A percentile compares a stretch with the other conserved stretches of the same genome.
Evolutionary conservation across 1,284 basidiomycete genomes (phyloP).

Genomic region (Puccinia brachypodii): DNA sequence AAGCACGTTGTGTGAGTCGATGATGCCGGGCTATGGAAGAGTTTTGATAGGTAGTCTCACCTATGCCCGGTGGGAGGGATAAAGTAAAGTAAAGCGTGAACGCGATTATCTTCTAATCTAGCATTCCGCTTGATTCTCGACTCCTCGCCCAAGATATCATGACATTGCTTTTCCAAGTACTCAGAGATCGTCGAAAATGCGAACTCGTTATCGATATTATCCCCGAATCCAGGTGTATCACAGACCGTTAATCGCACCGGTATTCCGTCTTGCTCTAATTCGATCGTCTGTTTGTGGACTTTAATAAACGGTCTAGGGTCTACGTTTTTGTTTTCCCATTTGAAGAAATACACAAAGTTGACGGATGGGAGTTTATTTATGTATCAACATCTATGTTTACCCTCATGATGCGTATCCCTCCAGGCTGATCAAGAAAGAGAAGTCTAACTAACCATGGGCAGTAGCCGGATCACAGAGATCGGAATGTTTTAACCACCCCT

Average conservation of each 20-base stretch:
- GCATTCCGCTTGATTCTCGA: conserved; percentile 99
- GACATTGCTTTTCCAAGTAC: conserved; percentile 97
- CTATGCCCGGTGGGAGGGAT: conserved; percentile 85
- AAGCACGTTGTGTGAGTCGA: conserved; percentile 64
- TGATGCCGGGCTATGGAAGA: too few relatives aligned
- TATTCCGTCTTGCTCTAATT: conserved; percentile 91
- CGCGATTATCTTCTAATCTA: conserved; percentile 93
- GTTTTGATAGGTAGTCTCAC: too few relatives aligned
- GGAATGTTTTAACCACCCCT: background rate
- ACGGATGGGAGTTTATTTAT: background rate
- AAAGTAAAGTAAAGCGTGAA: conserved; percentile 93
- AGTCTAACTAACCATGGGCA: background rate
- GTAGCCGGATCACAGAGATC: background rate
- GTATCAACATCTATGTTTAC: background rate
- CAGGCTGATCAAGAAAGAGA: too few relatives aligned
- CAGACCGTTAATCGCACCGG: conserved; percentile 30
- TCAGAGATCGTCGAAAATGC: conserved; percentile 68
- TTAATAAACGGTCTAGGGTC: conserved; percentile 56
- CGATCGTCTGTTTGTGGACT: conserved; percentile 57
- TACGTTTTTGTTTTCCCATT: conserved; percentile 45
- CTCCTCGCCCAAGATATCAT: conserved; percentile 97
- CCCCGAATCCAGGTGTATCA: too few relatives aligned
- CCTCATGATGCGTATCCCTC: background rate
- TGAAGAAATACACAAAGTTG: background rate
- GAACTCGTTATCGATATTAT: conserved; percentile 60